Conservation (phyloP, 2,329 filamentous ascomycete species). For the Aspergillus pseudoviridinutans region DNA sequence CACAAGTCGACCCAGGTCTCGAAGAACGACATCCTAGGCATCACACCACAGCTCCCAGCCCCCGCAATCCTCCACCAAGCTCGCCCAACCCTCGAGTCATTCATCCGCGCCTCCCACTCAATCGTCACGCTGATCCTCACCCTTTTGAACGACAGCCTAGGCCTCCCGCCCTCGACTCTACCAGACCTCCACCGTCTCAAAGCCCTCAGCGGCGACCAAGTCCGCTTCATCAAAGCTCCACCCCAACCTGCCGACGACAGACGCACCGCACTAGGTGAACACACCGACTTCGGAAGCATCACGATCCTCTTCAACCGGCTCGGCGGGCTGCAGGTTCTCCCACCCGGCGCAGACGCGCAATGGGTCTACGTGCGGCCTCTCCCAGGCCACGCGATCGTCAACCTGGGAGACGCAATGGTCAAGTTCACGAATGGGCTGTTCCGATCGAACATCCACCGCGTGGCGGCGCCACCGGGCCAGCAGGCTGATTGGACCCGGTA, state of each 20-base stretch:
- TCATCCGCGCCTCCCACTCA: constrained; percentile 43
- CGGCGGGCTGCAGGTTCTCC: constrained; percentile 52
- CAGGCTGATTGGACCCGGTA: constrained; percentile 46
- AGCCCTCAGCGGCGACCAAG: constrained; percentile 47
- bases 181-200: constrained; percentile 45
- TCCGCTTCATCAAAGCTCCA: constrained; percentile 51
- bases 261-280: constrained; percentile 47
- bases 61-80: constrained; percentile 40
- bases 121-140: constrained; percentile 45
- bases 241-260: constrained; percentile 43
- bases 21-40: constrained; percentile 50
- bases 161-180: constrained; percentile 41
- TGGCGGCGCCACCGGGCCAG: constrained; percentile 46
- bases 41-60: constrained; percentile 37
- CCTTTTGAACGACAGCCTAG: constrained; percentile 44
- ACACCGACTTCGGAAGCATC: constrained; percentile 56
- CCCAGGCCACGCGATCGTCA: constrained; percentile 44
- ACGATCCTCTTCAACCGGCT: constrained; percentile 56
- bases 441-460: constrained; percentile 46
- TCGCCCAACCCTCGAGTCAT: constrained; percentile 38
- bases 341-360: constrained; percentile 36
- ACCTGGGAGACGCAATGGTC: constrained; percentile 43
- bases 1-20: constrained; percentile 34
- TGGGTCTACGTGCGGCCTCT: constrained; percentile 55
- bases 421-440: constrained; percentile 43